These are phyloP conservation scores for Paraglomus brasilianum DNA, from an alignment of 192 early-diverging fungal genomes.

Conservation along the genomic window DNA sequence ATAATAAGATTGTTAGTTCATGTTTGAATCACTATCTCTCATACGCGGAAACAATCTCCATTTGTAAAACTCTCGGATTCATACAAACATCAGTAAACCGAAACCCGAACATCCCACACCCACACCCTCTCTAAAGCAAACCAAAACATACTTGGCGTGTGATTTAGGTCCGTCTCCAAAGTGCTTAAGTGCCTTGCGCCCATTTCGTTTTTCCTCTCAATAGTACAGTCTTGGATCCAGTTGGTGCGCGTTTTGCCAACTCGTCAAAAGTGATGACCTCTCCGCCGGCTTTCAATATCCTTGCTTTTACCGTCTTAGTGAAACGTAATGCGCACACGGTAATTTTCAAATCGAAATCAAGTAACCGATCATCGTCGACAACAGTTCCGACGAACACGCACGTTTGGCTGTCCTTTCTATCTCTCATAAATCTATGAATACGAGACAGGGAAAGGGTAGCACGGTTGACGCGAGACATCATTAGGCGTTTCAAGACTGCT, in stretches of 20 bases:
- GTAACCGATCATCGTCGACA: slow-evolving; percentile 93
- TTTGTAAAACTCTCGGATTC: no score
- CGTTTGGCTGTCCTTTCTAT: slow-evolving; percentile 82
- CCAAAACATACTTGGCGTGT: slow-evolving; percentile 37
- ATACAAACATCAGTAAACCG: no score
- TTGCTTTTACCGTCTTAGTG: slow-evolving; percentile 93
- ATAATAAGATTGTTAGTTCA: no score
- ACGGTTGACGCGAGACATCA: slow-evolving; percentile 97
- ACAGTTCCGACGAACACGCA: slow-evolving; percentile 95
- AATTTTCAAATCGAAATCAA: slow-evolving; percentile 87
- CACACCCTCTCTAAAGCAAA: not conserved
- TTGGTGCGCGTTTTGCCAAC: slow-evolving; percentile 97
- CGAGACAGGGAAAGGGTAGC: slow-evolving; percentile 94
- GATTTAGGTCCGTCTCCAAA: slow-evolving; percentile 71
- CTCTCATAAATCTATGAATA: slow-evolving; percentile 68
- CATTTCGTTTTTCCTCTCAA: slow-evolving; percentile 93
- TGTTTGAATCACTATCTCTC: no score
- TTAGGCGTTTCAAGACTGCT: slow-evolving; percentile 96
- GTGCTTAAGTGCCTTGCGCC: slow-evolving; percentile 99
- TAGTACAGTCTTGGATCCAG: slow-evolving; percentile 91
- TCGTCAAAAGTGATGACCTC: slow-evolving; percentile 98
- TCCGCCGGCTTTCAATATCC: slow-evolving; percentile 98
- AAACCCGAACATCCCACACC: no score
- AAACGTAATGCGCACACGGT: slow-evolving; percentile 94
- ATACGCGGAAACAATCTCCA: no score